Conservation (phyloP, 1,284 basidiomycete species). For the Cryptococcus jaspeensis region DNA sequence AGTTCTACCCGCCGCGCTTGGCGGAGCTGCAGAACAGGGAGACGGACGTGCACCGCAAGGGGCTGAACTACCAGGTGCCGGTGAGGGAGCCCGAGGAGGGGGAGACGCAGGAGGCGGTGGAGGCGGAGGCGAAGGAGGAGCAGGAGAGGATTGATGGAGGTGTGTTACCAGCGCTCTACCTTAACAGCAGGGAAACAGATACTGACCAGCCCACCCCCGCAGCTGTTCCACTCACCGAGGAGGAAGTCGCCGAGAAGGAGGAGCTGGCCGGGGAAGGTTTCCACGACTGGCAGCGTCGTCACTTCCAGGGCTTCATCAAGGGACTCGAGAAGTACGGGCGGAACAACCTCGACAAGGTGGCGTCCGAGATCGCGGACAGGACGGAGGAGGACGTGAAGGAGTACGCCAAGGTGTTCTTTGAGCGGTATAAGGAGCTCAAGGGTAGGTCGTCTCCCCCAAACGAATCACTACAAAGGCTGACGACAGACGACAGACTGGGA, state of each 20-base stretch:
- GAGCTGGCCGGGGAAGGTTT: slow-evolving; percentile 76
- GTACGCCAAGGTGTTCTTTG: slow-evolving; percentile 85
- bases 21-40: slow-evolving; percentile 86
- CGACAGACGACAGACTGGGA: slow-evolving; percentile 61
- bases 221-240: slow-evolving; percentile 85
- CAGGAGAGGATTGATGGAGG: slow-evolving; percentile 85
- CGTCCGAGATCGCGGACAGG: slow-evolving; percentile 84
- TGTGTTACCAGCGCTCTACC: slow-evolving; percentile 38
- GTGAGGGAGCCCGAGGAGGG: slow-evolving; percentile 64
- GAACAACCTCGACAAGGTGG: slow-evolving; percentile 72
- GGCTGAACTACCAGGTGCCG: slow-evolving; percentile 69
- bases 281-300: slow-evolving; percentile 83
- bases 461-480: background rate
- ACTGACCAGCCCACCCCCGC: slow-evolving; percentile 8
- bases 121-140: slow-evolving; percentile 73
- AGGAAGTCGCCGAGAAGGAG: slow-evolving; percentile 78
- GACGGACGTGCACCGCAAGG: slow-evolving; percentile 70
- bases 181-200: background rate
- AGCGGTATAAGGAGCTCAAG: slow-evolving; percentile 81
- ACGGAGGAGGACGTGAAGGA: slow-evolving; percentile 72
- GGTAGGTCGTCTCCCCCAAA: slow-evolving; percentile 54
- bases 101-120: slow-evolving; percentile 79
- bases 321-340: slow-evolving; percentile 85
- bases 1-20: slow-evolving; percentile 87
- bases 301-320: slow-evolving; percentile 88